phyloP scores from a whole-genome alignment of 2,329 filamentous ascomycete species.

The Beauveria asiatica region DNA sequence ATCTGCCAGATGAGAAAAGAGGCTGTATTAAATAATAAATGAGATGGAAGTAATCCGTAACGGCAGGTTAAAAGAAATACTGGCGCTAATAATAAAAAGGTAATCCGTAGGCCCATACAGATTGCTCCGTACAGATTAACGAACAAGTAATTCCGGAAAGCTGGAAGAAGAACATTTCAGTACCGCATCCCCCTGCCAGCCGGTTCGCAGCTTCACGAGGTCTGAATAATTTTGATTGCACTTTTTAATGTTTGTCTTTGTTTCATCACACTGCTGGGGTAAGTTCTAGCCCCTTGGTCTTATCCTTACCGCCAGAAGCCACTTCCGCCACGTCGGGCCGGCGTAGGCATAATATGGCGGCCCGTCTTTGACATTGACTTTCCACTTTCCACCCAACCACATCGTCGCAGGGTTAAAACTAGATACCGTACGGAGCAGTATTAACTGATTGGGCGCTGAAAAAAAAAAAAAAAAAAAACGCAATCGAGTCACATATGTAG shows the following conservation, averaged over 20 bases:
- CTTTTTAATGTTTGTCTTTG: no score
- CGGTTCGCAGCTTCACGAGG: neutral
- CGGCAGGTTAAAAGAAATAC: neutral
- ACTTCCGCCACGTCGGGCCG: neutral
- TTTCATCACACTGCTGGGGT: neutral
- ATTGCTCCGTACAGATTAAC: no score
- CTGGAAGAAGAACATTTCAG: neutral
- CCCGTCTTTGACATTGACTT: neutral
- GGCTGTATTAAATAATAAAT: neutral
- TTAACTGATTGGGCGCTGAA: neutral
- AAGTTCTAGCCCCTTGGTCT: neutral
- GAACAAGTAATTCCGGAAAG: neutral
- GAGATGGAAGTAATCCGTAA: neutral
- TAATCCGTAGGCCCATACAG: neutral
- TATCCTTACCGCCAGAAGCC: conserved; percentile 7
- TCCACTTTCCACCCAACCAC: neutral
- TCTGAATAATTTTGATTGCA: neutral
- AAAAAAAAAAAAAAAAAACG: neutral
- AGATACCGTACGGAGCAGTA: neutral
- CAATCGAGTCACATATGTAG: conserved; percentile 1
- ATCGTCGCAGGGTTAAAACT: neutral
- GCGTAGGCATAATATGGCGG: neutral
- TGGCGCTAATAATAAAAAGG: neutral
- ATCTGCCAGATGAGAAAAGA: conserved; percentile 5
- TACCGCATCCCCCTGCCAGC: neutral